phyloP scores from a whole-genome alignment of 306 rosid genomes.

The Lathyrus tuberosus region DNA sequence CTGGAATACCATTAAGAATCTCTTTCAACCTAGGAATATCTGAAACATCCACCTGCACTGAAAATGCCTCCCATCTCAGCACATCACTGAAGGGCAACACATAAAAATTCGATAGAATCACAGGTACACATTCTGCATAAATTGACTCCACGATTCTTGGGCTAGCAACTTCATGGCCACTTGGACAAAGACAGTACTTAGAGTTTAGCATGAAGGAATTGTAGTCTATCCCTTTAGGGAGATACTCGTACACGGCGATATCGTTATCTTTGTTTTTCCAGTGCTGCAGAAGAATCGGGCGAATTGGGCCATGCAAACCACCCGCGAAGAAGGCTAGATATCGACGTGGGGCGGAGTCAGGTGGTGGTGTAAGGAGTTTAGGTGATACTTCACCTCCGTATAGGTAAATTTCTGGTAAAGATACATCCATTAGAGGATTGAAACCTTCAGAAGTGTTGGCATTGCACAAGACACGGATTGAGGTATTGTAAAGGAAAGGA shows the following conservation, averaged over 20 bases:
- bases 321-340: constrained; percentile 83
- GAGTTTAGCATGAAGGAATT: constrained; percentile 71
- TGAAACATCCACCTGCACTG: constrained; percentile 57
- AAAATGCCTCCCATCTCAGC: constrained; percentile 71
- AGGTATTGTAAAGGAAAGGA: constrained; percentile 63
- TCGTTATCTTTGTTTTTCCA: constrained; percentile 65
- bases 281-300: constrained; percentile 56
- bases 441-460: constrained; percentile 93
- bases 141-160: constrained; percentile 85
- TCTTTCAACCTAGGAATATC: constrained; percentile 72
- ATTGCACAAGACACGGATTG: constrained; percentile 82
- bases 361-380: constrained; percentile 56
- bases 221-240: constrained; percentile 62
- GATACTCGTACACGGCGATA: constrained; percentile 63
- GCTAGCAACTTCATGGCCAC: constrained; percentile 87
- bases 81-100: constrained; percentile 74
- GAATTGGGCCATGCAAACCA: constrained; percentile 78
- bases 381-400: constrained; percentile 58
- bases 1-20: constrained; percentile 53
- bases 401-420: constrained; percentile 79
- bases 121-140: constrained; percentile 77
- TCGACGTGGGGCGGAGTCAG: constrained; percentile 44
- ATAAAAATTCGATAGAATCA: constrained; percentile 54
- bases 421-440: constrained; percentile 77
- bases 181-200: constrained; percentile 84